A percentile compares a stretch with the other conserved stretches of the same genome.
Evolutionary conservation across 75 land plant genomes (phyloP).

Genomic region (Cupressus sempervirens): DNA sequence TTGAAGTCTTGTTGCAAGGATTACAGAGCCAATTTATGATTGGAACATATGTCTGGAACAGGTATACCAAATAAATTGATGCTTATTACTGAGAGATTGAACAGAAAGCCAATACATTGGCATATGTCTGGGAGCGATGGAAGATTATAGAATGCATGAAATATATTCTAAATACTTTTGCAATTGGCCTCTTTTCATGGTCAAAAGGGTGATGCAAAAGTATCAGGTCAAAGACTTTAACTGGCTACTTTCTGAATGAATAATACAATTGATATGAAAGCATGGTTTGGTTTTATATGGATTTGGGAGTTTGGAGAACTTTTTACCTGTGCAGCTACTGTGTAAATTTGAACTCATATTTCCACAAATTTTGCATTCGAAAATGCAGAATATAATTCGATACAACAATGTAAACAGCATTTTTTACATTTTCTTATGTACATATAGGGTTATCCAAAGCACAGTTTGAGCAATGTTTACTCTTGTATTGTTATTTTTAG

Average conservation of each 20-base stretch:
- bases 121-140: background rate
- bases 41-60: background rate
- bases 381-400: background rate
- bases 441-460: background rate
- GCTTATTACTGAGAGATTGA: background rate
- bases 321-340: background rate
- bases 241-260: background rate
- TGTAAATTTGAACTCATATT: background rate
- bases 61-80: background rate
- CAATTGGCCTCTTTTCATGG: background rate
- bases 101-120: background rate
- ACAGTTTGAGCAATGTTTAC: background rate
- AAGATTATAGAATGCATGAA: background rate
- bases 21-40: background rate
- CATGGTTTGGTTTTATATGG: background rate
- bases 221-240: background rate
- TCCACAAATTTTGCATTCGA: background rate
- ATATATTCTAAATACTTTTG: background rate
- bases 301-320: background rate
- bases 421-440: background rate
- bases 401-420: background rate
- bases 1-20: background rate
- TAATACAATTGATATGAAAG: background rate
- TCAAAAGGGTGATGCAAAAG: background rate
- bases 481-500: no score